Conservation (phyloP, 768 basidiomycete species). For the Hysterangium stoloniferum region DNA sequence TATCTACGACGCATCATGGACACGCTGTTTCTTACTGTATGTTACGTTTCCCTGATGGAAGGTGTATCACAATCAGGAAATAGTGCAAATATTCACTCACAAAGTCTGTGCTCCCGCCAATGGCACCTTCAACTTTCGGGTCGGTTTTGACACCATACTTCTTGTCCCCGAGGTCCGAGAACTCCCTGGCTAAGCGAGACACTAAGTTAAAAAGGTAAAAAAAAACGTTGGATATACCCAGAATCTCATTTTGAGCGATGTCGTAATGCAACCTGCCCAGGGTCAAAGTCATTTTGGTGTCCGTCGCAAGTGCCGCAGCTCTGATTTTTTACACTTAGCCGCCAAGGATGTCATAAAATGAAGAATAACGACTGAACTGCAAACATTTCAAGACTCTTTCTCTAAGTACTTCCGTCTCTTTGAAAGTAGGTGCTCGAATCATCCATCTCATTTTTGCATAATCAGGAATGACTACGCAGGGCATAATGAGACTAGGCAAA, state of each 20-base stretch:
- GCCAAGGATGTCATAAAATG: background rate
- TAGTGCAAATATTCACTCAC: conserved; percentile 35
- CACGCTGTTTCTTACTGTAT: conserved; percentile 36
- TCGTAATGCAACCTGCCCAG: conserved; percentile 42
- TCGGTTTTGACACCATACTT: conserved; percentile 36
- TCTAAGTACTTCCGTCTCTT: conserved; percentile 44
- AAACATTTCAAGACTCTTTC: conserved; percentile 65
- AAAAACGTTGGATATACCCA: conserved; percentile 33
- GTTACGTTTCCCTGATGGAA: conserved; percentile 61
- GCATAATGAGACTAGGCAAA: background rate
- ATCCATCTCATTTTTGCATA: conserved; percentile 69
- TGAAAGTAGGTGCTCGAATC: conserved; percentile 57
- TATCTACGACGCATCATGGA: conserved; percentile 1
- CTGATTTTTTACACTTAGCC: conserved; percentile 25
- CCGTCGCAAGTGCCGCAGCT: conserved; percentile 54
- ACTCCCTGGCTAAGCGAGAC: conserved; percentile 38
- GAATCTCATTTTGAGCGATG: conserved; percentile 47
- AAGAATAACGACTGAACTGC: conserved; percentile 27
- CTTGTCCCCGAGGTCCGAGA: conserved; percentile 37
- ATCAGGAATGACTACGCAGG: conserved; percentile 66
- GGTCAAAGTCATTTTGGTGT: conserved; percentile 37
- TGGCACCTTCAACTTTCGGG: conserved; percentile 22
- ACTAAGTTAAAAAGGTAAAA: background rate
- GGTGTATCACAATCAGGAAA: conserved; percentile 3
- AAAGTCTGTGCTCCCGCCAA: conserved; percentile 69